Evolutionary conservation across 441 rosid species (phyloP), one percentile per base, ranked within the genome.

Genomic region (Macaranga tanarius): DNA sequence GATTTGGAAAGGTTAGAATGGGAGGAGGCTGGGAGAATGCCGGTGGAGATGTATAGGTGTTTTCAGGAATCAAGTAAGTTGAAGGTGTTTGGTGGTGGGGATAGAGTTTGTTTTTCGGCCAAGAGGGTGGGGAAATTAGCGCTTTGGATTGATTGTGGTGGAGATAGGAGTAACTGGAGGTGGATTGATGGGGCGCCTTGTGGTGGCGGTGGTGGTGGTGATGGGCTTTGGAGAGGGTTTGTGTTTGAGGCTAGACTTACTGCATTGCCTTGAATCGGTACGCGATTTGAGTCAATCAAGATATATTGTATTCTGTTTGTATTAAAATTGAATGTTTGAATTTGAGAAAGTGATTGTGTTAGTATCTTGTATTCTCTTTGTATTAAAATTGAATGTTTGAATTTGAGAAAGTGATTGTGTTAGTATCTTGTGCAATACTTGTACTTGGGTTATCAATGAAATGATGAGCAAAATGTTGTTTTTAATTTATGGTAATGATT

Each of bases 1-100:
- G 93, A 92, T 76, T 83, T 94, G 79, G 92, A 82, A 62, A 88
- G 83, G 34, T 76, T 89, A 82, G 96, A 92, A 65, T 92, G 97
- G 95, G 97, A 92, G 62, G 96, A 92, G 83, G 97, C 97, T 0
- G 93, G 93, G 7, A 80, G 97, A 73, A 92, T 94, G 97, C 97
- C 98, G 0, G 40, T 81, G 67, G 95, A 89, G 22, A 89, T 94
- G 97, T 88, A 90, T 57, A 82, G 83, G 62, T 82, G 85, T 73
- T 92, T 94, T 56, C 84, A 84, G 58, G 93, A 94, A 50, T 85
- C 89, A 10, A 92, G 87, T 70, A 94, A 94, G 82, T 86, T 94
- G 62, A 94, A 94, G 87, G 97, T 92, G 73, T 94, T 94, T 67
- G 98, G 98, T 26, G 85, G 90, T 15, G 97, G 95, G 1, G 87